These are phyloP conservation scores for Plasmodium sp. DNA, from an alignment of 169 alveolate species.

Conservation along the genomic window DNA sequence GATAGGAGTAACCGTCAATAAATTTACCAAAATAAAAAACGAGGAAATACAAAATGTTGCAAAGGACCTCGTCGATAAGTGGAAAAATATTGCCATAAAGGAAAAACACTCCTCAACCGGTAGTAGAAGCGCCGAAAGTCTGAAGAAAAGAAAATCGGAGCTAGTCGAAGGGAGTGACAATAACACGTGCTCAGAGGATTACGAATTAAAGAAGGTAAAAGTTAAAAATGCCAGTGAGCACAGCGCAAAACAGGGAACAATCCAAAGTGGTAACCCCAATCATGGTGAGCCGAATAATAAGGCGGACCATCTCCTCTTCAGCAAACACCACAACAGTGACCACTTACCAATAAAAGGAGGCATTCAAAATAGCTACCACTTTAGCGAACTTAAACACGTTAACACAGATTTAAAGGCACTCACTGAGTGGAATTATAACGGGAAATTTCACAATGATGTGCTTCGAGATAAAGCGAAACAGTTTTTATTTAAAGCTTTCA, in stretches of 20 bases:
- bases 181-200: conserved; percentile 1
- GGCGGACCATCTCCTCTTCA: not conserved
- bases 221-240: conserved; percentile 63
- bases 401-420: conserved; percentile 12
- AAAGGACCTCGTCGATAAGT: conserved; percentile 49
- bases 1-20: conserved; percentile 86
- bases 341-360: conserved; percentile 22
- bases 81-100: conserved; percentile 78
- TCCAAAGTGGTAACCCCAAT: not conserved
- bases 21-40: conserved; percentile 75
- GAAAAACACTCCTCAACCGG: conserved; percentile 56
- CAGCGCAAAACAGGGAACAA: not conserved
- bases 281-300: not conserved
- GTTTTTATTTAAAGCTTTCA: conserved; percentile 65
- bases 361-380: conserved; percentile 35
- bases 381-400: not conserved
- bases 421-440: conserved; percentile 52
- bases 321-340: not conserved
- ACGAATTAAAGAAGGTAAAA: conserved; percentile 41
- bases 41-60: conserved; percentile 56
- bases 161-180: not conserved
- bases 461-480: conserved; percentile 79
- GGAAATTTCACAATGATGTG: conserved; percentile 51
- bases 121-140: conserved; percentile 5
- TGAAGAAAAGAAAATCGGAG: conserved; percentile 64